These are phyloP conservation scores for Fusarium guadeloupense DNA, from an alignment of 2,329 filamentous ascomycete genomes.

Conservation along the genomic window DNA sequence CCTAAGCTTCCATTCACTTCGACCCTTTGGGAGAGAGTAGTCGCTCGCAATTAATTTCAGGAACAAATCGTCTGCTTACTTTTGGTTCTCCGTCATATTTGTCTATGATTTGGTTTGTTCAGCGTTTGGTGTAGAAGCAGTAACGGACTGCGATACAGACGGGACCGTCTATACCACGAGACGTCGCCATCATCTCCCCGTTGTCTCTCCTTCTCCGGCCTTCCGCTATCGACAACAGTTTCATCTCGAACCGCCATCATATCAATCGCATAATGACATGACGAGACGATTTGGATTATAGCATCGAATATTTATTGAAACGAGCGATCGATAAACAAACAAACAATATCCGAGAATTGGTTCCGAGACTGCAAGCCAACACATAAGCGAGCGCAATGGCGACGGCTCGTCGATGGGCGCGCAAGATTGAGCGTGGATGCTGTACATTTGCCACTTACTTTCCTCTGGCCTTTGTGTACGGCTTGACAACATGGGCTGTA, in stretches of 20 bases:
- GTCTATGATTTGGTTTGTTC: slow-evolving; percentile 11
- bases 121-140: not conserved
- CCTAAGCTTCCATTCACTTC: slow-evolving; percentile 36
- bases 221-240: slow-evolving; percentile 14
- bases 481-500: slow-evolving; percentile 91
- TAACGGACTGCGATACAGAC: not conserved
- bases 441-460: slow-evolving; percentile 83
- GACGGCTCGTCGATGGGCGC: slow-evolving; percentile 71
- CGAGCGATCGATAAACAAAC: slow-evolving; percentile 5
- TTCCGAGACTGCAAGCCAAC: not conserved
- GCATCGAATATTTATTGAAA: not conserved
- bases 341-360: not conserved
- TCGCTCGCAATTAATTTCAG: slow-evolving; percentile 20
- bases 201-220: not conserved
- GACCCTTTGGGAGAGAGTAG: not conserved
- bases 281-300: slow-evolving; percentile 12
- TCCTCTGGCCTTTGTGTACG: slow-evolving; percentile 89
- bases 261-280: slow-evolving; percentile 22
- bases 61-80: slow-evolving; percentile 12
- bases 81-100: not conserved
- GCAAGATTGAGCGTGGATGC: slow-evolving; percentile 82
- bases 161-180: not conserved
- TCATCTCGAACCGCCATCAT: slow-evolving; percentile 13
- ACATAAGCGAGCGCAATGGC: slow-evolving; percentile 25
- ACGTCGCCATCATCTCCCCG: not conserved